phyloP scores from a whole-genome alignment of 2,329 filamentous ascomycete species.

The Fusarium falciforme region DNA sequence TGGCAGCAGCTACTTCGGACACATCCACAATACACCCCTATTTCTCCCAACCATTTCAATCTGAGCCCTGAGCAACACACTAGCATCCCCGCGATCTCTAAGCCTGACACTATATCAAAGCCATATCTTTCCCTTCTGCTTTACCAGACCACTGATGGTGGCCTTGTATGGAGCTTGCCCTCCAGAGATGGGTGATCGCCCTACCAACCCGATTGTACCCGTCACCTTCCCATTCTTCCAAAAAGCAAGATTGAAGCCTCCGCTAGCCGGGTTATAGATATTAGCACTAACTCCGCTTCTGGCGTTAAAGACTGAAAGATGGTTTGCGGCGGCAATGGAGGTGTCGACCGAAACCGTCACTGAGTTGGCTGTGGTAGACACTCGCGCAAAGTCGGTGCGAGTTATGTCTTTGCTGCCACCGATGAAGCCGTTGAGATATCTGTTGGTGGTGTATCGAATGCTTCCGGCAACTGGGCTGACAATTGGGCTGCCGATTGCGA shows the following conservation, averaged over 20 bases:
- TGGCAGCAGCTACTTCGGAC: neutral
- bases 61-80: neutral
- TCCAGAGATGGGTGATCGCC: neutral
- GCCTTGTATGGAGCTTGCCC: slow-evolving; percentile 4
- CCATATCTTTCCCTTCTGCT: slow-evolving; percentile 9
- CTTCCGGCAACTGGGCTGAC: slow-evolving; percentile 12
- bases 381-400: slow-evolving; percentile 6
- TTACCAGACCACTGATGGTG: neutral
- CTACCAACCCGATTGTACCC: slow-evolving; percentile 1
- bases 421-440: slow-evolving; percentile 16
- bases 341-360: slow-evolving; percentile 8
- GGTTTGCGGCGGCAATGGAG: neutral
- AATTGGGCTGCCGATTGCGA: slow-evolving; percentile 8
- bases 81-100: neutral
- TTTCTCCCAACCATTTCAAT: neutral
- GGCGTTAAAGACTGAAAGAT: slow-evolving; percentile 7
- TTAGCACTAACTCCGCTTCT: neutral
- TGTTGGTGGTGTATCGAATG: slow-evolving; percentile 15
- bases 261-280: slow-evolving; percentile 4
- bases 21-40: neutral
- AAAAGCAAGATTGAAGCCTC: slow-evolving; percentile 3
- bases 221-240: slow-evolving; percentile 12
- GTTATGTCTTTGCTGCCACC: neutral
- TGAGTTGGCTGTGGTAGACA: neutral
- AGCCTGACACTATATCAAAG: neutral